These are phyloP conservation scores for Tricholomella constricta DNA, from an alignment of 768 basidiomycete genomes.

Conservation along the genomic window DNA sequence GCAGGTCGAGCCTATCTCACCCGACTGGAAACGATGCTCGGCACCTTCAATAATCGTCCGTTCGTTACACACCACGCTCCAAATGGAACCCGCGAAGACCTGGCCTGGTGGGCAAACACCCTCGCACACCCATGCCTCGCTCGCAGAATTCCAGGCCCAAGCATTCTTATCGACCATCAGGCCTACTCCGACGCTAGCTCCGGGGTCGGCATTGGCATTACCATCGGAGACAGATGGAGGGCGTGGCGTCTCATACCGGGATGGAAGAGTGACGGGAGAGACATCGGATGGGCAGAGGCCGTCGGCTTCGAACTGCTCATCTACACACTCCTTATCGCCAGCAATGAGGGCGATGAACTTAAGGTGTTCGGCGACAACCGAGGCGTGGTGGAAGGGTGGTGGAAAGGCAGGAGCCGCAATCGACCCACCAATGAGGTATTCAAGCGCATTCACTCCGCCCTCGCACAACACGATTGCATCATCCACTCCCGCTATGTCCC, in stretches of 20 bases:
- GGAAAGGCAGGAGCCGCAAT: no score
- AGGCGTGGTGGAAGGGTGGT: no score
- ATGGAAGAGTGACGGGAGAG: conserved; percentile 24
- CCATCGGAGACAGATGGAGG: conserved; percentile 30
- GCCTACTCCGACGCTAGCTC: conserved; percentile 38
- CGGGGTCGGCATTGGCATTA: conserved; percentile 16
- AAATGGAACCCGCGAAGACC: conserved; percentile 16
- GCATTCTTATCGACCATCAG: no score
- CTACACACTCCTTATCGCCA: conserved; percentile 2
- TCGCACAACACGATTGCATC: no score
- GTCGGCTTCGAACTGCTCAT: conserved; percentile 39
- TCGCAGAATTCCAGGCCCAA: no score
- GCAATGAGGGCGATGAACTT: conserved; percentile 1
- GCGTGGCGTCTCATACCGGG: conserved; percentile 28
- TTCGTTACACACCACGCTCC: conserved; percentile 28
- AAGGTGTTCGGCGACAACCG: conserved; percentile 29
- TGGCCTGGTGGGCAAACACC: conserved; percentile 35
- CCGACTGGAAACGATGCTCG: no score
- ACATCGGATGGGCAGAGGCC: conserved; percentile 45
- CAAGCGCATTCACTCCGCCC: conserved; percentile 22
- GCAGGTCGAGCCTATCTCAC: conserved; percentile 25
- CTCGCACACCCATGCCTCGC: conserved; percentile 13
- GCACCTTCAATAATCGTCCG: conserved; percentile 25
- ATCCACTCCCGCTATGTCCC: no score
- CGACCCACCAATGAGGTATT: no score